Conservation (phyloP, 805 yeast genomes). For the Ogataea henricii region DNA sequence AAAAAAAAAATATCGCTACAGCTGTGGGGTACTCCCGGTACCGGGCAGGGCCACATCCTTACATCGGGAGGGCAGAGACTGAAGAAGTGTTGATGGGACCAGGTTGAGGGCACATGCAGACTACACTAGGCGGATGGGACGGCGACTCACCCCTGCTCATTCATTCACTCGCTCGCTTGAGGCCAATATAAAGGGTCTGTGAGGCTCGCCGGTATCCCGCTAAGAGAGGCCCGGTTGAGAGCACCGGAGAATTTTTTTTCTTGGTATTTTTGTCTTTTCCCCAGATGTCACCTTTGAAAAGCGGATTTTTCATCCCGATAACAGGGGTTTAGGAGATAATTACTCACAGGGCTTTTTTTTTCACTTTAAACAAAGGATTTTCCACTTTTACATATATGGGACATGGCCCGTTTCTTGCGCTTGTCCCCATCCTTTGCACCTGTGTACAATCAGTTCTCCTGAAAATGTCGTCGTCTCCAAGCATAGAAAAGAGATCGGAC, state of each 20-base stretch:
- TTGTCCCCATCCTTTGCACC: too few species aligned
- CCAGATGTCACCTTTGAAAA: background rate
- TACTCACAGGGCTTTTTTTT: background rate
- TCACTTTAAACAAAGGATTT: background rate
- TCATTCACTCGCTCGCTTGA: background rate
- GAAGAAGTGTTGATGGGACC: background rate
- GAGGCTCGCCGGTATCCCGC: background rate
- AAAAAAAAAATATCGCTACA: background rate
- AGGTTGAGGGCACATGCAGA: too few species aligned
- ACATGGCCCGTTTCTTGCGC: too few species aligned
- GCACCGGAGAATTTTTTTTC: background rate
- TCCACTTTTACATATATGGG: slow-evolving; percentile 1
- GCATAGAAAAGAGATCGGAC: slow-evolving; percentile 21
- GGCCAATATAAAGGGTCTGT: background rate
- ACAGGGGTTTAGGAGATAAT: background rate
- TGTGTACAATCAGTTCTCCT: too few species aligned
- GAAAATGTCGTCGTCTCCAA: slow-evolving; percentile 20
- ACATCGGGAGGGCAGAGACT: background rate
- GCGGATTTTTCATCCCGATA: background rate
- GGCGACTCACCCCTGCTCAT: background rate
- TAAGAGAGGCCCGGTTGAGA: slow-evolving; percentile 1
- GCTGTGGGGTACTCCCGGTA: background rate
- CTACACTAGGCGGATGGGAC: too few species aligned
- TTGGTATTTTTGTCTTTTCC: background rate
- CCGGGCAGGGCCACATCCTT: background rate